phyloP scores from a whole-genome alignment of 2,329 filamentous ascomycete genomes.

The Alternaria alternata region DNA sequence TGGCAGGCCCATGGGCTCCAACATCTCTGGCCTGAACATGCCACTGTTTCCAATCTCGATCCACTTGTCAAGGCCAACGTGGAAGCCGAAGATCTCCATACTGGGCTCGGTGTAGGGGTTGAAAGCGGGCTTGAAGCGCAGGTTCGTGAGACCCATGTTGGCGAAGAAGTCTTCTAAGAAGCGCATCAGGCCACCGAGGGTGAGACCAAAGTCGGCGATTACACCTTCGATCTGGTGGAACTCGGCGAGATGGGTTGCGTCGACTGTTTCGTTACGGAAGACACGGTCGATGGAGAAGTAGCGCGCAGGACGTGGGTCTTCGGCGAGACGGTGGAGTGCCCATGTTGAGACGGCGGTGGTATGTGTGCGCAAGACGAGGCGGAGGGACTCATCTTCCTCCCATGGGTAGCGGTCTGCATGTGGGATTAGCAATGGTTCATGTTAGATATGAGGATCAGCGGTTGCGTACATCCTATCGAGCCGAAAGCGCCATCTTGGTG shows the following conservation, averaged over 20 bases:
- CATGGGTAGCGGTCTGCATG: slow-evolving; percentile 81
- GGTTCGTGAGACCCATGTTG: slow-evolving; percentile 88
- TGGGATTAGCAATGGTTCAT: background rate
- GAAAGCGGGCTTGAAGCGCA: slow-evolving; percentile 97
- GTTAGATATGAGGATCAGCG: accelerated
- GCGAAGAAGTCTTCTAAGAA: slow-evolving; percentile 96
- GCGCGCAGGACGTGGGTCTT: slow-evolving; percentile 82
- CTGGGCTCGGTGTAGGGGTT: slow-evolving; percentile 79
- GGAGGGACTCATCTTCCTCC: slow-evolving; percentile 84
- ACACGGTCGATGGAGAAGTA: slow-evolving; percentile 99
- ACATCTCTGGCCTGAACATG: slow-evolving; percentile 98
- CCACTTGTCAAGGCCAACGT: slow-evolving; percentile 70
- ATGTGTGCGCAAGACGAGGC: slow-evolving; percentile 92
- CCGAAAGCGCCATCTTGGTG: slow-evolving; percentile 93
- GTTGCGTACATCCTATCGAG: slow-evolving; percentile 75
- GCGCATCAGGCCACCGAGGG: slow-evolving; percentile 88
- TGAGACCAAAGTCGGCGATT: slow-evolving; percentile 94
- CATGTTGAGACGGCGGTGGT: slow-evolving; percentile 92
- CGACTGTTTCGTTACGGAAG: slow-evolving; percentile 97
- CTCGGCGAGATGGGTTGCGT: slow-evolving; percentile 94
- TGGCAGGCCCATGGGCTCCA: slow-evolving; percentile 92
- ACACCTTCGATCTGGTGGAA: slow-evolving; percentile 99
- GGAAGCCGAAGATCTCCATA: slow-evolving; percentile 98
- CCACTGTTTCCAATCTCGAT: slow-evolving; percentile 98
- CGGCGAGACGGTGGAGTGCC: slow-evolving; percentile 88